A percentile compares a stretch with the other conserved stretches of the same genome.
Conservation (phyloP, 352 stramenopile species). For the Phytopythium mirpurense region DNA sequence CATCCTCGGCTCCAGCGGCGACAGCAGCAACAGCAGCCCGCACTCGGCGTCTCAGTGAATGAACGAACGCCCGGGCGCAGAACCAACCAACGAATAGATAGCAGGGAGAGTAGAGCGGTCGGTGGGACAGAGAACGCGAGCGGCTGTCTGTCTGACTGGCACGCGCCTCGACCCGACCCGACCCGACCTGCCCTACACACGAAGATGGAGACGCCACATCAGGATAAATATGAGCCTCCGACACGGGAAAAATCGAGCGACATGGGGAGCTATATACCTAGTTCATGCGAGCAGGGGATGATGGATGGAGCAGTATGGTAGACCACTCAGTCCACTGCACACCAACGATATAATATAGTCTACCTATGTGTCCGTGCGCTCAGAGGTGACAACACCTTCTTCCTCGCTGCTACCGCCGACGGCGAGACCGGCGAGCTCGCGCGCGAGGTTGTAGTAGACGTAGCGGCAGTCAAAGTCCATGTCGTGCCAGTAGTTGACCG, state of each 20-base stretch:
- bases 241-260: neutral
- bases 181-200: neutral
- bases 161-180: too few relatives aligned
- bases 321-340: too few relatives aligned
- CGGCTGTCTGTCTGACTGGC: too few relatives aligned
- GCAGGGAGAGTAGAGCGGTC: too few relatives aligned
- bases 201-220: constrained; percentile 1
- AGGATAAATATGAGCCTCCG: constrained; percentile 6
- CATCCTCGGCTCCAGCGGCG: constrained; percentile 6
- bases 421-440: constrained; percentile 30
- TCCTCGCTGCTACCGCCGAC: neutral
- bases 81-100: constrained; percentile 10
- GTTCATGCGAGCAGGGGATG: too few relatives aligned
- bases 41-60: neutral
- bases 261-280: too few relatives aligned
- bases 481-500: constrained; percentile 89
- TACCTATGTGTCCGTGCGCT: constrained; percentile 1
- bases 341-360: too few relatives aligned
- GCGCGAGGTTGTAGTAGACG: constrained; percentile 84
- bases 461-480: constrained; percentile 87
- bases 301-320: too few relatives aligned
- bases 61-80: neutral
- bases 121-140: too few relatives aligned
- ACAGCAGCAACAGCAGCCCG: constrained; percentile 6
- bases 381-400: neutral